These are phyloP conservation scores for Paramecium sonneborni DNA, from an alignment of 73 alveolate species.

Conservation along the genomic window DNA sequence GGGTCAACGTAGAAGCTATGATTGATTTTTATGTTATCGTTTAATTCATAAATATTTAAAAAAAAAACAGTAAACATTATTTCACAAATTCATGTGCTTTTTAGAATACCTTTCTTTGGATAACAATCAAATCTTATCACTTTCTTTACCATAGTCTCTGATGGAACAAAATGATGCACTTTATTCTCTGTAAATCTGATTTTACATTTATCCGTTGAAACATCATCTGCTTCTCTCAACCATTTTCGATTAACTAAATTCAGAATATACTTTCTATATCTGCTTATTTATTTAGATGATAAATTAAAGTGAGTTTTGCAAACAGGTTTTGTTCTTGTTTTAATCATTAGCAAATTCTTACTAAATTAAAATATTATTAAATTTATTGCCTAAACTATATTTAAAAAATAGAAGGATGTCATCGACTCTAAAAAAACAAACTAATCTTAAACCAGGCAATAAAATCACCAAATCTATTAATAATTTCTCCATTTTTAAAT, in stretches of 20 bases:
- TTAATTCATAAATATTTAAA: not conserved
- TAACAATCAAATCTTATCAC: not conserved
- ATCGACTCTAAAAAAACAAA: not conserved
- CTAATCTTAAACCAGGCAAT: not conserved
- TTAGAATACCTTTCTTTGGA: not conserved
- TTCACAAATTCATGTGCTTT: not conserved
- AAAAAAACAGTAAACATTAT: not conserved
- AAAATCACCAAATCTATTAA: not conserved
- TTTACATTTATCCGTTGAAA: not conserved
- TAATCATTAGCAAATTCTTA: constrained; percentile 16
- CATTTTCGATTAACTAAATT: constrained; percentile 25
- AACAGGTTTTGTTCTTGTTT: constrained; percentile 50
- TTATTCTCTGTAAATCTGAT: constrained; percentile 19
- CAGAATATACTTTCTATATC: constrained; percentile 3
- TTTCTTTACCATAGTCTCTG: not conserved
- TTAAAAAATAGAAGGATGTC: not conserved
- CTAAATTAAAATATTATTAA: constrained; percentile 5
- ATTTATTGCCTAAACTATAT: not conserved
- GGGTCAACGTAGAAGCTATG: constrained; percentile 49
- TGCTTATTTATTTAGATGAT: not conserved
- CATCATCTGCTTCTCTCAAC: not conserved
- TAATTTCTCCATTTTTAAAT: not conserved
- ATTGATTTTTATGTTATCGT: constrained; percentile 2
- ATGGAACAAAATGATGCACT: not conserved
- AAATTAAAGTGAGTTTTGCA: constrained; percentile 38